These are phyloP conservation scores for Lachancea waltii DNA, from an alignment of 805 yeast species.

Conservation along the genomic window DNA sequence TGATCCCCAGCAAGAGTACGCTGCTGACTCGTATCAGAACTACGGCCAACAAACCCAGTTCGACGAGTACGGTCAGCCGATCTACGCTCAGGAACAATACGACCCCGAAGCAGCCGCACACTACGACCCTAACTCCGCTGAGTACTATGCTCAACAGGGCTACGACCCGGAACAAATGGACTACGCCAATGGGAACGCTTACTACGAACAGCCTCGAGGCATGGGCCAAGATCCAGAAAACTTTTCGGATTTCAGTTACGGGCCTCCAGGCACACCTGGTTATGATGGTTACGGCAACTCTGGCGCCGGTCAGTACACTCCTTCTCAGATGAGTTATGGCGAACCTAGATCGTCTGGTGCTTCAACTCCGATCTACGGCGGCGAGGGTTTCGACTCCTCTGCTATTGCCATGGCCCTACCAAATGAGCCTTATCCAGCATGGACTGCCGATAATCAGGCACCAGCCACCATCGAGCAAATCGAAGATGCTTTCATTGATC, in stretches of 20 bases:
- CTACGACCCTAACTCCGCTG: conserved; percentile 33
- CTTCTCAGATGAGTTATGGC: conserved; percentile 82
- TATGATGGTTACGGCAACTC: conserved; percentile 52
- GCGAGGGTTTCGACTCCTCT: conserved; percentile 49
- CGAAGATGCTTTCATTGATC: conserved; percentile 79
- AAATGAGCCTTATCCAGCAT: conserved; percentile 96
- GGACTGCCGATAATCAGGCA: conserved; percentile 95
- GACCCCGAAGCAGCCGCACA: conserved; percentile 30
- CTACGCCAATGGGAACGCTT: conserved; percentile 37
- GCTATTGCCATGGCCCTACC: conserved; percentile 63
- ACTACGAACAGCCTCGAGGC: conserved; percentile 49
- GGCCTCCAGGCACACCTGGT: conserved; percentile 52
- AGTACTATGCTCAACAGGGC: conserved; percentile 37
- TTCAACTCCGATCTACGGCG: conserved; percentile 87
- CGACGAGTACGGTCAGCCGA: conserved; percentile 39
- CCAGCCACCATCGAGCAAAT: conserved; percentile 79
- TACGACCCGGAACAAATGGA: conserved; percentile 42
- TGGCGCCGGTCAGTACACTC: conserved; percentile 67
- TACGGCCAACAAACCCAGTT: conserved; percentile 24
- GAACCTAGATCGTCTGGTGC: conserved; percentile 85
- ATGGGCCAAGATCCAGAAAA: conserved; percentile 49
- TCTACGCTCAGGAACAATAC: conserved; percentile 32
- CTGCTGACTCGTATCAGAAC: conserved; percentile 13
- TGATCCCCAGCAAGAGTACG: conserved; percentile 2
- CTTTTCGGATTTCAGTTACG: conserved; percentile 61